These are phyloP conservation scores for Psilocybe azurescens DNA, from an alignment of 768 basidiomycete genomes.

Conservation along the genomic window DNA sequence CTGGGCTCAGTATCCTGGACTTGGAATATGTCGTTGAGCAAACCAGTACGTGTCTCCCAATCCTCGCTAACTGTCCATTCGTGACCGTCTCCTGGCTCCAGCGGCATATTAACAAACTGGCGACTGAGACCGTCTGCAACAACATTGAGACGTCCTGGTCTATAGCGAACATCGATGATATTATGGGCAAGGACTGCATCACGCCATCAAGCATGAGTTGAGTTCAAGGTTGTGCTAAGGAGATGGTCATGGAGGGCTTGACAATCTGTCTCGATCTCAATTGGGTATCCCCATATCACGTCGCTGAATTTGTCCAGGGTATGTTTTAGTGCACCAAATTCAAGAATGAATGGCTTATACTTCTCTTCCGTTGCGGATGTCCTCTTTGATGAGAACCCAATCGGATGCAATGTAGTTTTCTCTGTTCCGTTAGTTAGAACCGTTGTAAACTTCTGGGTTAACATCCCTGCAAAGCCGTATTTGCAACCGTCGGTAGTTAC, in stretches of 20 bases:
- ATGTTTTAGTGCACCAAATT: constrained; percentile 32
- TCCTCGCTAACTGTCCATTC: constrained; percentile 38
- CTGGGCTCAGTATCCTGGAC: no score
- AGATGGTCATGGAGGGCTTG: constrained; percentile 36
- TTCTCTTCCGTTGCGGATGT: constrained; percentile 34
- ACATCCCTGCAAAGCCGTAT: constrained; percentile 36
- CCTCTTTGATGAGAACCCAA: constrained; percentile 39
- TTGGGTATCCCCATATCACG: constrained; percentile 35
- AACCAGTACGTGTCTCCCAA: constrained; percentile 24
- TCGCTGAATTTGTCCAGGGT: constrained; percentile 22
- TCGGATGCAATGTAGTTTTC: constrained; percentile 30
- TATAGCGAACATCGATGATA: constrained; percentile 30
- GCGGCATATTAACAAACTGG: constrained; percentile 22
- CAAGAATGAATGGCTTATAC: constrained; percentile 36
- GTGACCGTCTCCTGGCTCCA: constrained; percentile 29
- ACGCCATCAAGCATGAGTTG: constrained; percentile 38
- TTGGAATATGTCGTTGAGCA: constrained; percentile 28
- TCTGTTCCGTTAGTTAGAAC: constrained; percentile 26
- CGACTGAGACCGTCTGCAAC: constrained; percentile 36
- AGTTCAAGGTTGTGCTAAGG: constrained; percentile 26
- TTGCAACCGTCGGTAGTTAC: constrained; percentile 43
- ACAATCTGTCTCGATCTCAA: no score
- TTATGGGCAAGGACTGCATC: constrained; percentile 36
- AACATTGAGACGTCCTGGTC: constrained; percentile 22
- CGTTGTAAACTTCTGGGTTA: constrained; percentile 29